phyloP scores from a whole-genome alignment of 2,329 filamentous ascomycete species.

The Trichoderma sp. region DNA sequence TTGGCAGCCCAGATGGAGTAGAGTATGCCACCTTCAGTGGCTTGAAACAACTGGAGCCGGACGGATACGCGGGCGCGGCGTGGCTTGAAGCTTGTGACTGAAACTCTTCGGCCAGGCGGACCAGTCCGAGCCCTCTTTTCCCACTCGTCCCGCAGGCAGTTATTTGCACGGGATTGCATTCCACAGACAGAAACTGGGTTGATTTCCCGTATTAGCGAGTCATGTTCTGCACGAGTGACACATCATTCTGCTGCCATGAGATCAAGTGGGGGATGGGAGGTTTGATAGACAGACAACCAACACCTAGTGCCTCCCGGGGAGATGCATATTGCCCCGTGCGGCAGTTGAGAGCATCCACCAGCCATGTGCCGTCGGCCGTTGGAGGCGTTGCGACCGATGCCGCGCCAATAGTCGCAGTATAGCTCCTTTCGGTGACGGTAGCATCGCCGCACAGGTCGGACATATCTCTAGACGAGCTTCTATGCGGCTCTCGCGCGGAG shows the following conservation, averaged over 20 bases:
- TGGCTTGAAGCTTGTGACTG: neutral
- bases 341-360: conserved; percentile 4
- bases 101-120: neutral
- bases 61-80: neutral
- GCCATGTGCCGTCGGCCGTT: conserved; percentile 14
- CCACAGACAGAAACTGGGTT: neutral
- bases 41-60: neutral
- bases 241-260: conserved; percentile 6
- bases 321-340: neutral
- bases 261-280: conserved; percentile 16
- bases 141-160: neutral
- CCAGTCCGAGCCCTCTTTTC: neutral
- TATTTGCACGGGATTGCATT: neutral
- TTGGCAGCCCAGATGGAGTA: neutral
- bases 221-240: conserved; percentile 2
- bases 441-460: neutral
- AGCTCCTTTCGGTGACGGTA: neutral
- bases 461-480: neutral
- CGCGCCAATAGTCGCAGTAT: neutral
- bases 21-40: neutral
- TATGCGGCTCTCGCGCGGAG: neutral
- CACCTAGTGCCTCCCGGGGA: neutral
- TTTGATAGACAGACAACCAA: neutral
- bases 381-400: conserved; percentile 12
- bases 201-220: neutral